Conservation (phyloP, 257 asterid genomes). For the Penstemon eatonii region DNA sequence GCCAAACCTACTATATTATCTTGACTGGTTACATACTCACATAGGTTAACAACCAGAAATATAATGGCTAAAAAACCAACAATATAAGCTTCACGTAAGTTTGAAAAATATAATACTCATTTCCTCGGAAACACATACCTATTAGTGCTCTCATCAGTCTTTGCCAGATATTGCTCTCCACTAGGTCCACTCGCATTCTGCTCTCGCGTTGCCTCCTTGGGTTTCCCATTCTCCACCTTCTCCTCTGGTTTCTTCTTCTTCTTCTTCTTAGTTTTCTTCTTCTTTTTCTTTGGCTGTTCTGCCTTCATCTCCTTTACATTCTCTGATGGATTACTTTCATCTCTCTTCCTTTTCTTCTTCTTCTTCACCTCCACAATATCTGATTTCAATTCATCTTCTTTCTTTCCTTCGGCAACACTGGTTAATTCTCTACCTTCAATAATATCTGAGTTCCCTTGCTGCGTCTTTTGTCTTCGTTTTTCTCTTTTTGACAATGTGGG, state of each 20-base stretch:
- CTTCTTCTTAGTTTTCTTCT: constrained; percentile 34
- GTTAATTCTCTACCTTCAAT: constrained; percentile 21
- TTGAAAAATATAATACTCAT: no score
- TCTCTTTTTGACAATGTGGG: constrained; percentile 54
- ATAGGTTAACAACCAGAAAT: no score
- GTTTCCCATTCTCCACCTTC: constrained; percentile 36
- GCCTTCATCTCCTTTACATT: constrained; percentile 37
- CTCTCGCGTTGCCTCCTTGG: constrained; percentile 35
- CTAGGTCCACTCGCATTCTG: constrained; percentile 30
- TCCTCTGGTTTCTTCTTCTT: constrained; percentile 26
- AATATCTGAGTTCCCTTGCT: constrained; percentile 34
- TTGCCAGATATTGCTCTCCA: constrained; percentile 32
- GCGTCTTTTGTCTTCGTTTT: constrained; percentile 48
- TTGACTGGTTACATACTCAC: no score
- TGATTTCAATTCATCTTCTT: constrained; percentile 28
- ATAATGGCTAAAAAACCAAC: no score
- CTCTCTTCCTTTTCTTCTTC: constrained; percentile 50
- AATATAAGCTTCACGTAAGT: no score
- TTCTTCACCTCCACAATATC: constrained; percentile 29
- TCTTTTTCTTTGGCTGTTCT: constrained; percentile 35
- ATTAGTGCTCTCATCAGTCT: constrained; percentile 24
- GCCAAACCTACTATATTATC: no score
- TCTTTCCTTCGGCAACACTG: constrained; percentile 31
- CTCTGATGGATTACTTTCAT: constrained; percentile 33
- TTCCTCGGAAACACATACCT: constrained; percentile 38